Conservation (phyloP, 306 rosid species). For the Glycine tomentella region DNA sequence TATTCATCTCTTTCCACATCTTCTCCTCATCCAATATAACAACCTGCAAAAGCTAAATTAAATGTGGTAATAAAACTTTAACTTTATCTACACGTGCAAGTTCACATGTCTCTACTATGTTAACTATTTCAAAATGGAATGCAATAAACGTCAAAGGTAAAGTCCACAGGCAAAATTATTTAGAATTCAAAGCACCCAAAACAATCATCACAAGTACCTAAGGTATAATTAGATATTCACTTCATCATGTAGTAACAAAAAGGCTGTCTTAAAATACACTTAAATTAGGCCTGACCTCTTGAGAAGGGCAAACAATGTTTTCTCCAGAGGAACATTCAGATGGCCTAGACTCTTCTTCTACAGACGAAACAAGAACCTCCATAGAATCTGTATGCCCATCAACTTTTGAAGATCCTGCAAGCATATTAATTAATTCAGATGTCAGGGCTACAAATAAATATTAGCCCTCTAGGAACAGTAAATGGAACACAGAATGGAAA, state of each 20-base stretch:
- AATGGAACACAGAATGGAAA: not conserved
- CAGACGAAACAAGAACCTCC: slow-evolving; percentile 50
- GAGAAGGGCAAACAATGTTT: slow-evolving; percentile 41
- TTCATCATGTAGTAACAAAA: no score
- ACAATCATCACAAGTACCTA: no score
- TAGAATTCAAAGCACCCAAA: no score
- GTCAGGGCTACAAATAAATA: not conserved
- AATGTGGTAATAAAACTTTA: no score
- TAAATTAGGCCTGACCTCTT: slow-evolving; percentile 53
- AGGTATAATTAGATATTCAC: no score
- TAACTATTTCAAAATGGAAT: no score
- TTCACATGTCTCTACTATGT: no score
- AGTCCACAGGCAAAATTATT: no score
- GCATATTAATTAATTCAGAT: slow-evolving; percentile 30
- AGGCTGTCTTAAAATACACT: not conserved
- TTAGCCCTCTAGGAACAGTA: not conserved
- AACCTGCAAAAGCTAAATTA: no score
- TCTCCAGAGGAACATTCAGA: slow-evolving; percentile 45
- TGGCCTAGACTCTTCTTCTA: slow-evolving; percentile 42
- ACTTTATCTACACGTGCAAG: no score
- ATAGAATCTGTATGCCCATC: slow-evolving; percentile 40
- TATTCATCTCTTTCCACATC: slow-evolving; percentile 62
- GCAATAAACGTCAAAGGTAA: no score
- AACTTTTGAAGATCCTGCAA: slow-evolving; percentile 50
- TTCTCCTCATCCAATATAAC: slow-evolving; percentile 44